Percentiles rank a stretch among this genome's conserved stretches.
Conservation (phyloP, 352 stramenopile species). For the Phytophthora syringae region DNA sequence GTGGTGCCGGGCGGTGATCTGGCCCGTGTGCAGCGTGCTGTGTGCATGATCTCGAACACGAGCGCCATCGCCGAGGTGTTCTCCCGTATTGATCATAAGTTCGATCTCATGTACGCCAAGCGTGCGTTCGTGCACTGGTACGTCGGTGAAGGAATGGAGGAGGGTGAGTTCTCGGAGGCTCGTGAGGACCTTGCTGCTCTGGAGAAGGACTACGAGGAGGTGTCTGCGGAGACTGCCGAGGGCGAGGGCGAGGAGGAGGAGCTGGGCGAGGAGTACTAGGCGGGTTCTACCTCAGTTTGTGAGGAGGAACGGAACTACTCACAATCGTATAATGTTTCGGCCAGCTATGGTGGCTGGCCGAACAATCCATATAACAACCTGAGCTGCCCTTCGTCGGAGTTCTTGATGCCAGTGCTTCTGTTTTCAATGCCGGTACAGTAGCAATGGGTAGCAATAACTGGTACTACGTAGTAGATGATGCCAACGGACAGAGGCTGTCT, state of each 20-base stretch:
- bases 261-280: conserved; percentile 89
- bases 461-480: no score
- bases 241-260: conserved; percentile 95
- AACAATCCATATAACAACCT: no score
- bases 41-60: conserved; percentile 99
- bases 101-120: conserved; percentile 40
- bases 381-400: no score
- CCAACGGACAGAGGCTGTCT: no score
- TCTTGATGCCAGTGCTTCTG: no score
- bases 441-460: no score
- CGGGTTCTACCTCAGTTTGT: no score
- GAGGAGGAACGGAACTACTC: no score
- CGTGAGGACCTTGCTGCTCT: conserved; percentile 92
- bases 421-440: no score
- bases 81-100: conserved; percentile 41
- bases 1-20: conserved; percentile 97
- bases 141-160: conserved; percentile 99
- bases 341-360: no score
- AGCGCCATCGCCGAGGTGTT: conserved; percentile 94
- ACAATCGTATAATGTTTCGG: no score
- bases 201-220: conserved; percentile 98
- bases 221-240: conserved; percentile 98
- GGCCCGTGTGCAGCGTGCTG: conserved; percentile 96
- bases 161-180: conserved; percentile 99
- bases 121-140: conserved; percentile 99